Evolutionary conservation across 768 basidiomycete species (phyloP), one percentile per base, ranked within the genome.

Genomic region (Rhodotorula kratochvilovae): DNA sequence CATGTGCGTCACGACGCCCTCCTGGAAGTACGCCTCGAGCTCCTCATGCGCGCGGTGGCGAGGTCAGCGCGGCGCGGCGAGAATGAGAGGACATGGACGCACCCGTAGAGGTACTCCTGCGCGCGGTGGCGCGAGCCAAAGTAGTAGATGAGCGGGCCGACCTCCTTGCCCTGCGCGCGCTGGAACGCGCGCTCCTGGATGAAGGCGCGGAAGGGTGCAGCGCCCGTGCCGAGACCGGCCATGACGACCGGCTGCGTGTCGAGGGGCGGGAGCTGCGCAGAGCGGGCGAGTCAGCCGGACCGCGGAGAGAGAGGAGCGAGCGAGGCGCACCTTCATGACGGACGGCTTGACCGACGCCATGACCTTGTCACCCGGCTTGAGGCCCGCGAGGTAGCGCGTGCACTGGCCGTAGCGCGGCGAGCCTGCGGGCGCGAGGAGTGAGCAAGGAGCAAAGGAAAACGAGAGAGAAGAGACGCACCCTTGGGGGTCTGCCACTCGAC

Each of bases 171-270:
- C 79, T 90, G 88, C 42, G 87, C 81, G 42, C 85, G 84, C 67
- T 93, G 88, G 85, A 85, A 87, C 13, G 92, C 92, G 67, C 95
- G 88, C 81, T 99, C 88, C 80, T 99, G 96, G 71, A 97, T 87
- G 86, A 98, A 99, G 13, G 96, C 96, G 68, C 96, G 91, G 90
- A 99, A 99, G 33, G 96, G 96, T 19, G 96, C 96, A 16, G 93
- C 96, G 66, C 95, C 96, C 7, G 96, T 99, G 60, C 96, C 96
- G 42, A 99, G 88, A 74, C 96, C 96, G 45, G 95, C 92, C 91
- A 99, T 93, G 81, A 98, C 95, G 81, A 99, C 84, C 50, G 96
- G 96, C 79, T 95, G 93, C 57, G 84, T 85, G 79, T 87, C 84
- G 78, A 87, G 85, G 1, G 89, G 89, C 63, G 96, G 96, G 11